Evolutionary conservation across 805 yeast genomes (phyloP), one percentile per base, ranked within the genome.

Genomic region (Hanseniaspora pseudoguilliermondii): DNA sequence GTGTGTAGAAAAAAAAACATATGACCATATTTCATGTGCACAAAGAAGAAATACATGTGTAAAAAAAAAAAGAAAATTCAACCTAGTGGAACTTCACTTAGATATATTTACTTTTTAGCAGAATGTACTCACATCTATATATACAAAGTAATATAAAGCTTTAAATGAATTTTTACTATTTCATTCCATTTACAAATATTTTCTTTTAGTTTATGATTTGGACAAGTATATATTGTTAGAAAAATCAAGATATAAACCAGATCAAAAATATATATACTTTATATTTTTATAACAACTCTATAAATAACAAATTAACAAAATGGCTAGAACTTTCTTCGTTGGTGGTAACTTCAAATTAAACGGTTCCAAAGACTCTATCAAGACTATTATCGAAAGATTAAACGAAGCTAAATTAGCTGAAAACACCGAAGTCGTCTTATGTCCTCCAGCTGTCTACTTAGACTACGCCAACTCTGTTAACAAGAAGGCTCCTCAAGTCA

Each of bases 341-440:
- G 98, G 98, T 66, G 98, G 98, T 69, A 93, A 93, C 89, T 91
- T 93, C 82, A 93, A 93, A 76, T 84, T 93, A 87, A 93, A 93
- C 81, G 98, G 98, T 71, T 76, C 95, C 69, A 83, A 83, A 75
- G 80, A 79, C 66, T 84, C 93, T 65, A 86, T 93, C 73, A 80
- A 81, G 71, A 74, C 80, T 64, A 90, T 93, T 69, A 84, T 91
- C 60, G 90, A 82, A 62, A 76, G 82, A 75, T 80, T 93, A 69
- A 91, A 91, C 80, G 70, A 73, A 55, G 84, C 95, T 62, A 76
- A 80, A 52, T 75, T 93, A 63, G 86, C 95, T 62, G 66, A 78
- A 54, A 75, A 83, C 67, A 91, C 86, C 58, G 93, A 91, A 76
- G 96, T 93, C 63, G 98, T 91, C 60, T 80, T 93, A 72, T 82